Conservation (phyloP, 306 rosid species). For the Vigna angularis region DNA sequence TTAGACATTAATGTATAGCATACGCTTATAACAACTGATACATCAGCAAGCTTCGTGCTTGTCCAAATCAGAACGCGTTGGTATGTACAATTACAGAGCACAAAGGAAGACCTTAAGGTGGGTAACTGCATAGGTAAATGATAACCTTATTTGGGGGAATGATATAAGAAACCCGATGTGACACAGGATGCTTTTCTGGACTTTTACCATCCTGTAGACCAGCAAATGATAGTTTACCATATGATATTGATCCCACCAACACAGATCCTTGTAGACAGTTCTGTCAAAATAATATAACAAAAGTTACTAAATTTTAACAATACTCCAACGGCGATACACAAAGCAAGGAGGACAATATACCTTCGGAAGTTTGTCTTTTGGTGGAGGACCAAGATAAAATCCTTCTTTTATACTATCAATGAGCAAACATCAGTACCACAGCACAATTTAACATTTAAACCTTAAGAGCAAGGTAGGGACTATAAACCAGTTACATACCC, state of each 20-base stretch:
- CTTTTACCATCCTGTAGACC: constrained; percentile 59
- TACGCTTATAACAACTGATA: constrained; percentile 35
- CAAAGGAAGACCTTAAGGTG: constrained; percentile 24
- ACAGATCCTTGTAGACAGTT: constrained; percentile 82
- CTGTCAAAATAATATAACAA: constrained; percentile 54
- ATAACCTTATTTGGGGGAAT: constrained; percentile 93
- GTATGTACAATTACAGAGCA: constrained; percentile 23
- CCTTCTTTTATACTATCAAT: constrained; percentile 82
- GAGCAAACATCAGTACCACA: constrained; percentile 44
- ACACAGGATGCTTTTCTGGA: constrained; percentile 75
- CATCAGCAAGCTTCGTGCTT: constrained; percentile 31
- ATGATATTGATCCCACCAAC: constrained; percentile 86
- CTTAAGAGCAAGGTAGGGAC: constrained; percentile 34
- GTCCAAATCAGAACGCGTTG: constrained; percentile 12
- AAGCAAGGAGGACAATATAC: constrained; percentile 47
- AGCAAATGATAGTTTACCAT: constrained; percentile 64
- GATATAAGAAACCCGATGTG: constrained; percentile 72
- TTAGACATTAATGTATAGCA: constrained; percentile 27
- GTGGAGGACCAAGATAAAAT: constrained; percentile 87
- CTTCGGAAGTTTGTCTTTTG: constrained; percentile 91
- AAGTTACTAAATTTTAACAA: constrained; percentile 33
- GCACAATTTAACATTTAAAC: constrained; percentile 37
- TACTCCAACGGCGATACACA: constrained; percentile 9
- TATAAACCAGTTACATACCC: constrained; percentile 67
- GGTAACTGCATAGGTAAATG: constrained; percentile 33